A percentile compares a stretch with the other conserved stretches of the same genome.
Evolutionary conservation across 257 asterid species (phyloP).

Genomic region (Salvia hispanica): DNA sequence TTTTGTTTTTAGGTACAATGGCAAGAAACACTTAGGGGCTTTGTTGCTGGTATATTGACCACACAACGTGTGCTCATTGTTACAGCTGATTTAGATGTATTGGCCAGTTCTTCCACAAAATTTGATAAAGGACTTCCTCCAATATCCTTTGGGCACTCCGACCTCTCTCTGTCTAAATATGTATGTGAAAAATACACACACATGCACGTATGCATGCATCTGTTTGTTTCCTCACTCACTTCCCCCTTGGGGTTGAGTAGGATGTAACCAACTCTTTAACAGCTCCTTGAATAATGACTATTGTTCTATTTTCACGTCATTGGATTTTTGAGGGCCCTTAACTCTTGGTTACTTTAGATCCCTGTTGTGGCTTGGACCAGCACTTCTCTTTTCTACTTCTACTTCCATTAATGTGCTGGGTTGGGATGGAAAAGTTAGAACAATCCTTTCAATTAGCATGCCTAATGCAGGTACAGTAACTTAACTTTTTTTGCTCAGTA

Average conservation of each 20-base stretch:
- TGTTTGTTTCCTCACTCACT: not conserved
- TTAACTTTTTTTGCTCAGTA: constrained; percentile 24
- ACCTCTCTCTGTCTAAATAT: not conserved
- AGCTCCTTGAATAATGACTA: constrained; percentile 9
- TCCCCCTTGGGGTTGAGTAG: constrained; percentile 9
- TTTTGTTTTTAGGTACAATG: constrained; percentile 73
- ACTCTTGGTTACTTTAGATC: constrained; percentile 86
- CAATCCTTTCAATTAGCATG: constrained; percentile 81
- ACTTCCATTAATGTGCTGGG: constrained; percentile 90
- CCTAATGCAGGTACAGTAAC: constrained; percentile 85
- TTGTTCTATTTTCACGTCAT: constrained; percentile 22
- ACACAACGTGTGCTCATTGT: constrained; percentile 86
- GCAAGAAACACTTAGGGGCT: constrained; percentile 99
- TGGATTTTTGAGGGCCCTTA: constrained; percentile 50
- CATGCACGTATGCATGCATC: not conserved
- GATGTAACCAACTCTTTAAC: not conserved
- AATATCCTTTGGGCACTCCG: constrained; percentile 68
- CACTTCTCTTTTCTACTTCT: constrained; percentile 95
- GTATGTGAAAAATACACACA: not conserved
- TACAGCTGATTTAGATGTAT: constrained; percentile 81
- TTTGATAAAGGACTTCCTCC: constrained; percentile 97
- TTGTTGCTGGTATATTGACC: constrained; percentile 91
- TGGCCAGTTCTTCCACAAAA: constrained; percentile 81
- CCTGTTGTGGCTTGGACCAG: constrained; percentile 97
- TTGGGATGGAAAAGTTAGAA: constrained; percentile 99